Conservation (phyloP, 805 yeast species). For the Kazachstania psychrophila region DNA sequence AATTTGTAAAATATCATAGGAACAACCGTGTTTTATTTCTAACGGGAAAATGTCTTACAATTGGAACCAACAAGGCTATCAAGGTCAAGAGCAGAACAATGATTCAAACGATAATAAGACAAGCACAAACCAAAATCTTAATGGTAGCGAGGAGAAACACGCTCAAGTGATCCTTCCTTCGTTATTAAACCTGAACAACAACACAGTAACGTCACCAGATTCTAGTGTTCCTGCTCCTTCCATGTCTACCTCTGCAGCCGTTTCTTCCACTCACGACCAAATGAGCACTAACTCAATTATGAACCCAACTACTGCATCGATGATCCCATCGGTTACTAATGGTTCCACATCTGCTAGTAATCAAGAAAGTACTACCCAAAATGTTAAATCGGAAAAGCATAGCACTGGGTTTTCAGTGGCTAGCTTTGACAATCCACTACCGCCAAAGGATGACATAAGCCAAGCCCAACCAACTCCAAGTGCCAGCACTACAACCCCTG, state of each 20-base stretch:
- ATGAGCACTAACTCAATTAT: constrained; percentile 14
- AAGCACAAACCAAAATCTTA: background rate
- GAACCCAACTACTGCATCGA: constrained; percentile 25
- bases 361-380: background rate
- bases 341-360: constrained; percentile 13
- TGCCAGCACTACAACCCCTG: background rate
- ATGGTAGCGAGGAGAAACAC: background rate
- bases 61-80: background rate
- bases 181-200: constrained; percentile 6
- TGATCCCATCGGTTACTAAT: constrained; percentile 18
- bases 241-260: background rate
- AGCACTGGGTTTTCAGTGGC: constrained; percentile 22
- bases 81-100: background rate
- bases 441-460: constrained; percentile 9
- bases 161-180: constrained; percentile 8
- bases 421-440: constrained; percentile 26
- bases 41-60: constrained; percentile 2
- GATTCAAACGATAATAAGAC: constrained; percentile 5
- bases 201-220: background rate
- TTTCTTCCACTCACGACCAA: constrained; percentile 13
- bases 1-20: no score
- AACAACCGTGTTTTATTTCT: no score
- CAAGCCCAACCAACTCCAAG: background rate
- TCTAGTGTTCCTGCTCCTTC: background rate
- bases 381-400: constrained; percentile 3